Base-by-base conservation (phyloP, 2,329 filamentous ascomycete species). In the Purpureocillium takamizusanense region DNA sequence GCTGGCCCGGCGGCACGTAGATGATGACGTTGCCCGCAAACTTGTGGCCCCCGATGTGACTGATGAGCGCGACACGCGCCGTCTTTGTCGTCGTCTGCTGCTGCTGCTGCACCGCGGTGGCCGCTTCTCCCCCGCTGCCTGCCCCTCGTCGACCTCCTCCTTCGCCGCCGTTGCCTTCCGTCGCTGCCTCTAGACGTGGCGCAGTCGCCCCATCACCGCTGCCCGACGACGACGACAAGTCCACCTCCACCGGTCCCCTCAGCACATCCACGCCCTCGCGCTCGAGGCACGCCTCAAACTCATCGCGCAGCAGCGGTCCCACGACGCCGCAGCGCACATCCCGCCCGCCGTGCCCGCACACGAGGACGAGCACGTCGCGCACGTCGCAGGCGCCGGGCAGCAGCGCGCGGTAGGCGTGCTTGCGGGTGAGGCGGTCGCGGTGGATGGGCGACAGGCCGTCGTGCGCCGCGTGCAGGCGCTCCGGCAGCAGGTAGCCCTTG, bases 11-110 rank as follows among this genome's bases (percentile, higher is more conserved):
- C 4, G 86, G 86, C 5, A 92, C 56, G 51, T 92, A 92, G 1
- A 92, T 61, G 35, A 92, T 87, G 28, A 90, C 75, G 56, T 94
- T 94, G 2, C 86, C 86, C 0, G 86, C 86, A 55, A 82, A 90
- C 56, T 88, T 89, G 60, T 94, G 86, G 0, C 86, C 86, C 1
- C 86, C 85, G 38, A 94, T 80, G 51, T 94, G 86, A 43, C 81
- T 86, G 39, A 89, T 83, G 39, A 82, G 52, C 0, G 76, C 86
- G 1, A 89, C 73, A 35, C 79, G 65, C 2, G 78, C 83, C 1
- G 69, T 63, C 7, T 42, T 48, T 46, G 43, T 47, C 13, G 34
- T 7, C 36, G 21, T 31, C 38, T 0, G 21, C 21, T 25, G 6
- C 6, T 25, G 6, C 21, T 10, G 21, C 6, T 10, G 6, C 5